Conservation (phyloP, 2,329 filamentous ascomycete genomes). For the Cercospora sp. region DNA sequence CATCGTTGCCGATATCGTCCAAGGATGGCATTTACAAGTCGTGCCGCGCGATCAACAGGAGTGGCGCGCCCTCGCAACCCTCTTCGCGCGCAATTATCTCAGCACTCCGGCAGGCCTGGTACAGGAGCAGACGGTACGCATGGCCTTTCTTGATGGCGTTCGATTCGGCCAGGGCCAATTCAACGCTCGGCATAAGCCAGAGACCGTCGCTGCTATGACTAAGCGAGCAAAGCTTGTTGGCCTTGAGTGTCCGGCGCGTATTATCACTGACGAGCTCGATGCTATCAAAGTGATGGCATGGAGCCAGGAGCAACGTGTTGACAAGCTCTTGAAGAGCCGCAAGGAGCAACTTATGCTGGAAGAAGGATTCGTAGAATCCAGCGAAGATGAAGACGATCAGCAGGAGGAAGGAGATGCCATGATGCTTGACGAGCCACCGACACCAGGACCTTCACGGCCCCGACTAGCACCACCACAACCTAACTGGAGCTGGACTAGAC, state of each 20-base stretch:
- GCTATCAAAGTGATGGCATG: neutral
- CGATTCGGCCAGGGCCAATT: slow-evolving; percentile 11
- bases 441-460: too few relatives aligned
- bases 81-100: neutral
- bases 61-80: slow-evolving; percentile 9
- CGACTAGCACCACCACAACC: too few relatives aligned
- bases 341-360: too few relatives aligned
- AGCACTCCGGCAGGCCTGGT: neutral
- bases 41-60: neutral
- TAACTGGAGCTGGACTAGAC: too few relatives aligned
- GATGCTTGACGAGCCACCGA: too few relatives aligned
- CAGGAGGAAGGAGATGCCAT: too few relatives aligned
- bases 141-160: neutral
- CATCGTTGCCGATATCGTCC: slow-evolving; percentile 21
- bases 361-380: too few relatives aligned
- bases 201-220: slow-evolving; percentile 11
- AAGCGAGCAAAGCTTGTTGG: slow-evolving; percentile 13
- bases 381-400: too few relatives aligned
- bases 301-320: neutral
- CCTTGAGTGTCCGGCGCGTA: slow-evolving; percentile 12
- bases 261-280: slow-evolving; percentile 18
- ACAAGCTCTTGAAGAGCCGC: neutral
- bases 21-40: slow-evolving; percentile 19
- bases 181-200: slow-evolving; percentile 15
- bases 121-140: neutral